Evolutionary conservation across 1,284 basidiomycete genomes (phyloP).

Genomic region (Leccinum cinnamomeum): DNA sequence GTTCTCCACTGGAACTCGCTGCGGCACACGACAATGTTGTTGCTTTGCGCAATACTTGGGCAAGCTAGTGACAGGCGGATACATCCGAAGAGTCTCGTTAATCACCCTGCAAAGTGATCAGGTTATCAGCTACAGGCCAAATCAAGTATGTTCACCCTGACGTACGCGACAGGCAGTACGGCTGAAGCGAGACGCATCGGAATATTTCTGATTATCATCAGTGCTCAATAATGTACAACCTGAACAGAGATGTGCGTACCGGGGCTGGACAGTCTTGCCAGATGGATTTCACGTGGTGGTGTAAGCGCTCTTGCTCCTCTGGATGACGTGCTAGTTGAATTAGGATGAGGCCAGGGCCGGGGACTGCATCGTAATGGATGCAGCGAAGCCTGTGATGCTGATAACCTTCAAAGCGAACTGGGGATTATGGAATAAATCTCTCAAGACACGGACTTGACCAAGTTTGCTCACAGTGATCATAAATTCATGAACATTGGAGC

Average conservation of each 20-base stretch:
- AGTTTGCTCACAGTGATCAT: neutral
- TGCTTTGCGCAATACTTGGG: neutral
- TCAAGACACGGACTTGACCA: neutral
- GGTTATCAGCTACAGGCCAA: neutral
- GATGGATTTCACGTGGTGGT: neutral
- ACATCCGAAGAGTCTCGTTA: neutral
- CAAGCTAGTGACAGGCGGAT: neutral
- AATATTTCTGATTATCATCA: neutral
- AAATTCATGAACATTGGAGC: neutral
- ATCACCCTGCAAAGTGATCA: neutral
- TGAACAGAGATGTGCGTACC: neutral
- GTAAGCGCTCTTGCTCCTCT: neutral
- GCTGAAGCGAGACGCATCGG: neutral
- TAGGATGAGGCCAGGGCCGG: neutral
- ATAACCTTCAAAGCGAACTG: neutral
- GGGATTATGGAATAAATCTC: neutral
- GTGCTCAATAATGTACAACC: neutral
- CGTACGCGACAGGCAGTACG: neutral
- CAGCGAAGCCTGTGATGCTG: neutral
- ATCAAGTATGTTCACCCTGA: neutral
- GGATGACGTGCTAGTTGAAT: conserved; percentile 1
- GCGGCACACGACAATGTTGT: neutral
- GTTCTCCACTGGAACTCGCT: neutral
- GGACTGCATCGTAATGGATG: neutral
- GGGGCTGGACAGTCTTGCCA: neutral